Evolutionary conservation across 2,329 filamentous ascomycete genomes (phyloP).

Genomic region (Ceratocystis albifundus): DNA sequence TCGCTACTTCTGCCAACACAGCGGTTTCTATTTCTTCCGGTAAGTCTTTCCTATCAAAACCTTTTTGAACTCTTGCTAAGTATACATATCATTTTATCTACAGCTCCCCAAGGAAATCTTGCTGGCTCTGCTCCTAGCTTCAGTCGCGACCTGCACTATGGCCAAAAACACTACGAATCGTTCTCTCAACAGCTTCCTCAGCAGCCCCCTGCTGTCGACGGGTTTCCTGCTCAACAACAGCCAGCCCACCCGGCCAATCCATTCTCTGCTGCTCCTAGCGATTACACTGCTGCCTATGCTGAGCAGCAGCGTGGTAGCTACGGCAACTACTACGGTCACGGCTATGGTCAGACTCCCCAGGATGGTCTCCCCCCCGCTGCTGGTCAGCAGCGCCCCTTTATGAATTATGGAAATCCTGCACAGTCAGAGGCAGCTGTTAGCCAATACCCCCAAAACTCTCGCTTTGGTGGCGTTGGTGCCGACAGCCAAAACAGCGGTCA

Average conservation of each 20-base stretch:
- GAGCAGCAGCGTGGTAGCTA: slow-evolving; percentile 63
- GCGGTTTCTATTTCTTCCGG: slow-evolving; percentile 1
- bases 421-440: slow-evolving; percentile 49
- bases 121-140: slow-evolving; percentile 17
- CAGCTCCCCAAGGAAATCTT: slow-evolving; percentile 14
- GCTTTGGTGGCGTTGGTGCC: slow-evolving; percentile 46
- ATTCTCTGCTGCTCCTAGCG: slow-evolving; percentile 62
- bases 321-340: slow-evolving; percentile 51
- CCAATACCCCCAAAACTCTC: slow-evolving; percentile 61
- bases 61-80: not conserved
- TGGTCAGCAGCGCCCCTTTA: slow-evolving; percentile 47
- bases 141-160: slow-evolving; percentile 19
- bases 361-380: slow-evolving; percentile 46
- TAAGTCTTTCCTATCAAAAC: not conserved
- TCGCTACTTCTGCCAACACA: slow-evolving; percentile 24
- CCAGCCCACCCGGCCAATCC: slow-evolving; percentile 49
- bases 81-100: not conserved
- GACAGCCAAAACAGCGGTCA: slow-evolving; percentile 79
- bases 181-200: slow-evolving; percentile 49
- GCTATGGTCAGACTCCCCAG: slow-evolving; percentile 54
- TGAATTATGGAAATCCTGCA: slow-evolving; percentile 54
- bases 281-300: slow-evolving; percentile 80
- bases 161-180: slow-evolving; percentile 56
- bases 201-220: slow-evolving; percentile 22
- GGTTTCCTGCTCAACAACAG: slow-evolving; percentile 39